phyloP scores from a whole-genome alignment of 768 basidiomycete species.

The Phlebiopsis gigantea region DNA sequence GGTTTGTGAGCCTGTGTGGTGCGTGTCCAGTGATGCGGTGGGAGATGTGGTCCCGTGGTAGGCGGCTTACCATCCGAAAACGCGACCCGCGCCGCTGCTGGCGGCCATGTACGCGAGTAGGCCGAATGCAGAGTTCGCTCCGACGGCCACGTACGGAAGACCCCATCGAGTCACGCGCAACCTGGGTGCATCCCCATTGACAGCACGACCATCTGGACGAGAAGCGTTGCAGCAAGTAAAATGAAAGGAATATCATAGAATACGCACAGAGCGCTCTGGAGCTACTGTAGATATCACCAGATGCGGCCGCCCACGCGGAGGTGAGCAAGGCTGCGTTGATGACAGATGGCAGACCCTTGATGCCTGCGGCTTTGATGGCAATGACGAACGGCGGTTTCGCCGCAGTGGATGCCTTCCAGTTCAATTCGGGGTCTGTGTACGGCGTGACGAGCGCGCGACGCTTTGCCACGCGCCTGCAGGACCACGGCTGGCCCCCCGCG shows the following conservation, averaged over 20 bases:
- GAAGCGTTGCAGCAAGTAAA: slow-evolving; percentile 16
- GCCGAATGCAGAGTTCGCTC: slow-evolving; percentile 25
- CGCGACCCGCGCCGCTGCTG: slow-evolving; percentile 27
- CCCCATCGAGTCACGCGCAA: slow-evolving; percentile 34
- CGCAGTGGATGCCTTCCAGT: slow-evolving; percentile 49
- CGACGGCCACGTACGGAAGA: slow-evolving; percentile 40
- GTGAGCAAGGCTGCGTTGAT: slow-evolving; percentile 82
- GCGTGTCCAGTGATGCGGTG: not conserved
- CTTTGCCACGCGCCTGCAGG: slow-evolving; percentile 45
- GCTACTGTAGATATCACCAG: slow-evolving; percentile 84
- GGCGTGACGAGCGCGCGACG: slow-evolving; percentile 86
- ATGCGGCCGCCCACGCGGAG: slow-evolving; percentile 90
- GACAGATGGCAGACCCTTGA: slow-evolving; percentile 76
- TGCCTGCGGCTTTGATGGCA: slow-evolving; percentile 79
- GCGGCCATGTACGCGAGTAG: slow-evolving; percentile 39
- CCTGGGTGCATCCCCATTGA: slow-evolving; percentile 47
- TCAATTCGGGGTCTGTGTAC: slow-evolving; percentile 52
- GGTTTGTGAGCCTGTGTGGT: slow-evolving; percentile 13
- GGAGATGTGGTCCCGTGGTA: not conserved
- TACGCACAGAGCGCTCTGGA: slow-evolving; percentile 83
- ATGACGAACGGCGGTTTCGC: slow-evolving; percentile 83
- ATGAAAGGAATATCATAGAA: slow-evolving; percentile 14
- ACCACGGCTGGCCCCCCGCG: slow-evolving; percentile 68
- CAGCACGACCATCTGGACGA: slow-evolving; percentile 43
- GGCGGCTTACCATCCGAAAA: slow-evolving; percentile 35